Conservation (phyloP, 306 rosid genomes). For the Ceratonia siliqua region DNA sequence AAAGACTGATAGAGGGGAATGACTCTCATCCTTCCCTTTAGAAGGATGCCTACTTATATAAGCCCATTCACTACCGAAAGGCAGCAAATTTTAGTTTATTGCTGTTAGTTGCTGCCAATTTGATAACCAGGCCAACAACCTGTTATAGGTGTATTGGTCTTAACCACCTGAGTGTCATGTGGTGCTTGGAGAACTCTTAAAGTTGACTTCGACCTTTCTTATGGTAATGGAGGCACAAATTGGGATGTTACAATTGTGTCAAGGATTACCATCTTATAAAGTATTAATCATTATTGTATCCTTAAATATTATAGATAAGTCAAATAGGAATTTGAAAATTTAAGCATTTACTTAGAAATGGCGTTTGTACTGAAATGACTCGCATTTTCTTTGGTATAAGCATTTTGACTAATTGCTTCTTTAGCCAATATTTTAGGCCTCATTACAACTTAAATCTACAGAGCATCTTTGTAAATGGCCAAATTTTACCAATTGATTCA, state of each 20-base stretch:
- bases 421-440: slow-evolving; percentile 63
- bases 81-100: background rate
- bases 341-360: too few species aligned
- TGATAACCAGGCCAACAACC: background rate
- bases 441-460: slow-evolving; percentile 80
- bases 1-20: background rate
- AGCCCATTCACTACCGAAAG: background rate
- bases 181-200: background rate
- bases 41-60: background rate
- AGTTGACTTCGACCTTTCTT: background rate
- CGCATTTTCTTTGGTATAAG: slow-evolving; percentile 5
- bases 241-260: too few species aligned
- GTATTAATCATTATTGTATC: too few species aligned
- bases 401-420: slow-evolving; percentile 26
- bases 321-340: too few species aligned
- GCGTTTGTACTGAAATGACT: background rate
- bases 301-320: too few species aligned
- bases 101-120: background rate
- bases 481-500: slow-evolving; percentile 54
- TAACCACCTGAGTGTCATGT: background rate
- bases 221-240: background rate
- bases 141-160: background rate
- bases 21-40: background rate
- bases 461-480: slow-evolving; percentile 87
- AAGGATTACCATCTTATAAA: too few species aligned